These are phyloP conservation scores for Penicillium crystallinum DNA, from an alignment of 495 filamentous ascomycete genomes.

Conservation along the genomic window DNA sequence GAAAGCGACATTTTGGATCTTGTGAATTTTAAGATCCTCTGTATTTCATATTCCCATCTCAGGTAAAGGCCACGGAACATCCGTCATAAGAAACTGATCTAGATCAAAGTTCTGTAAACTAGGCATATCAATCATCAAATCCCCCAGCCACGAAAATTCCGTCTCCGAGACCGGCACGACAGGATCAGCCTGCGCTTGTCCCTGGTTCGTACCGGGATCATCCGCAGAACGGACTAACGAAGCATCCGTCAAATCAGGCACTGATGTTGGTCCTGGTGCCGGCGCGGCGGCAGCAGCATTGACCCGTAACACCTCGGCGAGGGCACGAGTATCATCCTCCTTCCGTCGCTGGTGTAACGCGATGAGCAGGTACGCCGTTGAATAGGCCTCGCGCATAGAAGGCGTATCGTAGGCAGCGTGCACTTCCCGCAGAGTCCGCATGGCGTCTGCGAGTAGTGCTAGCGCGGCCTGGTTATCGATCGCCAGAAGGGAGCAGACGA, in stretches of 20 bases:
- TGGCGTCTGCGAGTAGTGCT: conserved; percentile 41
- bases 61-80: conserved; percentile 29
- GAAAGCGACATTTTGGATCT: too few relatives aligned
- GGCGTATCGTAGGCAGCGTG: conserved; percentile 39
- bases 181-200: conserved; percentile 3
- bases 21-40: too few relatives aligned
- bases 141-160: conserved; percentile 41
- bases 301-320: conserved; percentile 32
- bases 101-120: conserved; percentile 43
- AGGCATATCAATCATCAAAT: conserved; percentile 42
- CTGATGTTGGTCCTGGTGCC: conserved; percentile 4
- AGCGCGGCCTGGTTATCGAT: conserved; percentile 47
- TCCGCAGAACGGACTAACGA: neutral
- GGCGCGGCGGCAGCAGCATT: conserved; percentile 26
- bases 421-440: conserved; percentile 46
- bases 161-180: conserved; percentile 15
- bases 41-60: conserved; percentile 26
- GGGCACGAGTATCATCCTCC: conserved; percentile 36
- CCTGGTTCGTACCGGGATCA: neutral
- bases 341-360: conserved; percentile 40
- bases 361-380: conserved; percentile 47
- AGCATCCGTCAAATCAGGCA: neutral
- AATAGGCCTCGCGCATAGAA: conserved; percentile 48
- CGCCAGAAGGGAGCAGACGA: conserved; percentile 47
- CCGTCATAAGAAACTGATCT: conserved; percentile 32